Conservation (phyloP, 768 basidiomycete genomes). For the Gloeostereum incarnatum region DNA sequence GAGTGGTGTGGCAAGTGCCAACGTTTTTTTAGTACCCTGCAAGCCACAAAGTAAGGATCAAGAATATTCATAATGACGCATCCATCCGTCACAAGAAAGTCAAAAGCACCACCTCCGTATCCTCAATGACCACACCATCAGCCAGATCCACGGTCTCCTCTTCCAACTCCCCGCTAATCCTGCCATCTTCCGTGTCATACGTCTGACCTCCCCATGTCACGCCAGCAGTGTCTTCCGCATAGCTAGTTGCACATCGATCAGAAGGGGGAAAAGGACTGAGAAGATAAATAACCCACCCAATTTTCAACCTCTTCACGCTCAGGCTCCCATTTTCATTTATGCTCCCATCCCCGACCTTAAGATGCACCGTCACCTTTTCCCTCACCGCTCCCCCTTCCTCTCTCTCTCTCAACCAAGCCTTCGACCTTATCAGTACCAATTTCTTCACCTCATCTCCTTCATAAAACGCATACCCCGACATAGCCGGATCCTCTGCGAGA, state of each 20-base stretch:
- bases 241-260: constrained; percentile 19
- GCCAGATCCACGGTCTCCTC: constrained; percentile 10
- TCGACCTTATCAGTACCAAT: constrained; percentile 30
- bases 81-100: too few relatives aligned
- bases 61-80: too few relatives aligned
- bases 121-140: constrained; percentile 20
- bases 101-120: constrained; percentile 24
- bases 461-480: constrained; percentile 36
- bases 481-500: constrained; percentile 18
- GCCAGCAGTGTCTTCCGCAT: constrained; percentile 33
- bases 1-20: too few relatives aligned
- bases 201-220: constrained; percentile 26
- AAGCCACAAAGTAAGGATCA: too few relatives aligned
- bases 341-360: constrained; percentile 30
- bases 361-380: constrained; percentile 27
- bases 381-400: constrained; percentile 1
- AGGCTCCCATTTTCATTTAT: constrained; percentile 23
- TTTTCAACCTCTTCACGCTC: constrained; percentile 38
- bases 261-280: neutral
- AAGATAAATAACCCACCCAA: constrained; percentile 25
- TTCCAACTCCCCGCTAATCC: constrained; percentile 12
- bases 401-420: constrained; percentile 19
- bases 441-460: constrained; percentile 21
- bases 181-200: constrained; percentile 25
- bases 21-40: too few relatives aligned